Evolutionary conservation across 108 stramenopile species (phyloP).

Genomic region (Pseudonitzschia pungens): DNA sequence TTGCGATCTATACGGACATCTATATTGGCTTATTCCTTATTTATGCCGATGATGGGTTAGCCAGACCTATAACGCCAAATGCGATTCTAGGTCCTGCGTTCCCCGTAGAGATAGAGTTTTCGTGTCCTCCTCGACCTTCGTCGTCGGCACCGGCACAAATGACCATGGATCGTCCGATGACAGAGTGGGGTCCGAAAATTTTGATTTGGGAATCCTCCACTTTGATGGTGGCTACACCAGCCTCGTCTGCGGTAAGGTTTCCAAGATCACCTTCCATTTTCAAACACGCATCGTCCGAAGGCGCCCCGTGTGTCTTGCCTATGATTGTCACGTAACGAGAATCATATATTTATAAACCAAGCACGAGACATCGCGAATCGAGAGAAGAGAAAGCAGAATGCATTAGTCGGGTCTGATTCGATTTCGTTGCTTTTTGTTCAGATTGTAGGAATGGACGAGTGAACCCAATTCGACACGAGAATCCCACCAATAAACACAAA

Average conservation of each 20-base stretch:
- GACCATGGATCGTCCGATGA: constrained; percentile 90
- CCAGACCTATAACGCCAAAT: constrained; percentile 88
- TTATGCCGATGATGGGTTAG: constrained; percentile 25
- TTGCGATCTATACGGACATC: neutral
- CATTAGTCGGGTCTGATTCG: neutral
- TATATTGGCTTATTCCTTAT: neutral
- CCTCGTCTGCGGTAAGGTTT: constrained; percentile 65
- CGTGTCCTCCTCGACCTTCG: constrained; percentile 89
- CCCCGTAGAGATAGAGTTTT: constrained; percentile 81
- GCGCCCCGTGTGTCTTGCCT: constrained; percentile 85
- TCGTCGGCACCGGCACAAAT: constrained; percentile 89
- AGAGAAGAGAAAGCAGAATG: neutral
- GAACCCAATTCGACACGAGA: no score
- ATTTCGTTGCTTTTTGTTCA: neutral
- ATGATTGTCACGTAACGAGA: neutral
- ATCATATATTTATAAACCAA: no score
- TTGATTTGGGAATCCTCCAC: constrained; percentile 82
- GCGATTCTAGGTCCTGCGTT: constrained; percentile 89
- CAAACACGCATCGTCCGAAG: constrained; percentile 68
- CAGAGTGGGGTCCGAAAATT: constrained; percentile 90
- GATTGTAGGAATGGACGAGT: no score
- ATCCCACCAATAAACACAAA: no score
- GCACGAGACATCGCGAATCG: no score
- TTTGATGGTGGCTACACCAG: constrained; percentile 62
- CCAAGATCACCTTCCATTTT: constrained; percentile 92